Base-by-base conservation (phyloP, 1,284 basidiomycete genomes). In the Malassezia cuniculi region DNA sequence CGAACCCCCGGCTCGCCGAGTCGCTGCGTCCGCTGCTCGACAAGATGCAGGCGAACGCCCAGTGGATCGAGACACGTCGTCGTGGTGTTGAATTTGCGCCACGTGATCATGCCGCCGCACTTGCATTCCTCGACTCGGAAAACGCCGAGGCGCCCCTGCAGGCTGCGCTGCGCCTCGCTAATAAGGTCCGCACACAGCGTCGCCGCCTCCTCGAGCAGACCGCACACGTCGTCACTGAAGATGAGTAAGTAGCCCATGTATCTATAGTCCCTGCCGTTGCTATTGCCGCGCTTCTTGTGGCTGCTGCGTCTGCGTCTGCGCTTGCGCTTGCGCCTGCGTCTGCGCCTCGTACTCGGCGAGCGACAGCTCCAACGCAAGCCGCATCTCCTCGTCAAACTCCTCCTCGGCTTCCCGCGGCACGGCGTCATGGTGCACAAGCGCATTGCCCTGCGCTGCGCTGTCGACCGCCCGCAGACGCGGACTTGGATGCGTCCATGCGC, bases 151-250 rank as follows among this genome's bases (percentile, higher is more conserved):
- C 55, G 29, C 59, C 63, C 22, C 43, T 66, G 15, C 55, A 62
- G 47, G 48, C 34, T 12, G 57, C 59, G 32, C 27, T 57, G 24
- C 43, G 61, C 18, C 41, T 66, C 24, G 55, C 55, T 25, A 52
- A 55, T 34, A 66, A 66, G 47, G 59, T 66, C 7, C 41, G 61
- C 5, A 52, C 49, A n/a, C 60, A 65, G 44, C 56, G 61, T 49
- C 48, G 52, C 31, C 47, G 49, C 11, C 37, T 64, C 19, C 43
- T 66, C 25, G 48, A 55, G 36, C 48, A 55, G 16, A 49, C 47
- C 32, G 48, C 52, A 25, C 51, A 56, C 26, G 41, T 55, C 14
- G 43, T 58, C 0, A 47, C 39, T 9, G 45, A 46, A 9, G 56
- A 51, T 16, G 56, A 50, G 7, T 36, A 27, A n/a, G 20, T 45